Percentiles rank a stretch among this genome's conserved stretches.
These are phyloP conservation scores for Holtermannia corniformis DNA, from an alignment of 768 basidiomycete species.

Conservation along the genomic window DNA sequence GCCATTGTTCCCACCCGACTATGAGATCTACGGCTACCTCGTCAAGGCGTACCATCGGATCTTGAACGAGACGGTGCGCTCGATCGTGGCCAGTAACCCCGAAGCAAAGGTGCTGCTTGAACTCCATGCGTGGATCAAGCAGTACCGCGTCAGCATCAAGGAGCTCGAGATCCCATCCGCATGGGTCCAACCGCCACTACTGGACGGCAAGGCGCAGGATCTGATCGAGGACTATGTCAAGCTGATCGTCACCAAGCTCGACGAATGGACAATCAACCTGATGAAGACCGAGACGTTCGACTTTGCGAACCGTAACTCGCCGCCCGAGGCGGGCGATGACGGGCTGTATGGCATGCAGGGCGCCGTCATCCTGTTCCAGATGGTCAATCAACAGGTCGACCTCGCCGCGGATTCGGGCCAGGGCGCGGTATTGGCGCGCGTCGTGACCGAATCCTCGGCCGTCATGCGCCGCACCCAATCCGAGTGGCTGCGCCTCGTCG, in stretches of 20 bases:
- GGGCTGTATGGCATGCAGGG: conserved; percentile 85
- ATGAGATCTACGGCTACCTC: conserved; percentile 74
- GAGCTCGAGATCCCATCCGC: conserved; percentile 76
- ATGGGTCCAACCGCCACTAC: conserved; percentile 74
- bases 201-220: conserved; percentile 86
- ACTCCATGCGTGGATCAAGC: conserved; percentile 88
- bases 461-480: conserved; percentile 83
- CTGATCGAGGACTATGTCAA: conserved; percentile 93
- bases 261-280: conserved; percentile 91
- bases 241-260: conserved; percentile 85
- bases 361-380: conserved; percentile 90
- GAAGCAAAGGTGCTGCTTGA: conserved; percentile 81
- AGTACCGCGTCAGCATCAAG: conserved; percentile 91
- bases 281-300: conserved; percentile 83
- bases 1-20: conserved; percentile 83
- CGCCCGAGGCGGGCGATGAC: conserved; percentile 81
- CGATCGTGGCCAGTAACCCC: conserved; percentile 60
- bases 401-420: conserved; percentile 92
- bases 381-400: conserved; percentile 88
- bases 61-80: conserved; percentile 62
- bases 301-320: conserved; percentile 70
- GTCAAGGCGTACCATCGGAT: conserved; percentile 84
- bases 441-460: conserved; percentile 75
- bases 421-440: conserved; percentile 80
- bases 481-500: conserved; percentile 75